These are phyloP conservation scores for Penicillium simplicissimum DNA, from an alignment of 495 filamentous ascomycete species.

Conservation along the genomic window DNA sequence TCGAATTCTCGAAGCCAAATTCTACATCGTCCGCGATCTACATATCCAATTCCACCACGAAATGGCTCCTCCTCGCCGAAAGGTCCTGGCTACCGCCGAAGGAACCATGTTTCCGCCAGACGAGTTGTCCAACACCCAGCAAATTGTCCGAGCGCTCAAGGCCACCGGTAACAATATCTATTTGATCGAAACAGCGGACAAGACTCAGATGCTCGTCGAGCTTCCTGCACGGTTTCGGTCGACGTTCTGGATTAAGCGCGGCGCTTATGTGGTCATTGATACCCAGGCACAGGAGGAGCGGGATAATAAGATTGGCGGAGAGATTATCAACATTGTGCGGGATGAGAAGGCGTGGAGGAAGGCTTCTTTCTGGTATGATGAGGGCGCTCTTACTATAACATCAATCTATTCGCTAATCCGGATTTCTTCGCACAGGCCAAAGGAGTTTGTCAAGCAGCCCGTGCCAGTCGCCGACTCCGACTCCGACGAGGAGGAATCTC, in stretches of 20 bases:
- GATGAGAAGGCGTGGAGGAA: constrained; percentile 93
- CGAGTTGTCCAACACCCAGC: constrained; percentile 61
- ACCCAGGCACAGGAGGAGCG: constrained; percentile 63
- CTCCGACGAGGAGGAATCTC: constrained; percentile 70
- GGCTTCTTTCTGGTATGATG: constrained; percentile 77
- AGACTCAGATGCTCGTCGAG: constrained; percentile 64
- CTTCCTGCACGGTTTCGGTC: constrained; percentile 80
- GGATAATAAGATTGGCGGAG: constrained; percentile 78
- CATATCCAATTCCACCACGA: neutral
- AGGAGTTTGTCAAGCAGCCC: constrained; percentile 69
- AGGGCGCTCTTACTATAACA: neutral
- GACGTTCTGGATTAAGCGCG: constrained; percentile 85
- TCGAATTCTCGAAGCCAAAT: neutral
- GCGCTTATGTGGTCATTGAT: constrained; percentile 84
- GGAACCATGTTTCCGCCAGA: constrained; percentile 74
- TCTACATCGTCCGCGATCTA: neutral
- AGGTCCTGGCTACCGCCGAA: constrained; percentile 69
- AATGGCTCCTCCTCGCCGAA: constrained; percentile 77
- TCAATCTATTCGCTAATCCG: neutral
- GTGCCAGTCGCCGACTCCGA: constrained; percentile 35
- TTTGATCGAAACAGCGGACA: constrained; percentile 63
- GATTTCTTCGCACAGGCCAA: constrained; percentile 58
- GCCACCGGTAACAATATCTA: constrained; percentile 88
- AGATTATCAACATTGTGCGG: constrained; percentile 89
- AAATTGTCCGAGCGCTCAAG: constrained; percentile 73